Conservation (phyloP, 2,329 filamentous ascomycete genomes). For the Pseudopithomyces maydicus region DNA sequence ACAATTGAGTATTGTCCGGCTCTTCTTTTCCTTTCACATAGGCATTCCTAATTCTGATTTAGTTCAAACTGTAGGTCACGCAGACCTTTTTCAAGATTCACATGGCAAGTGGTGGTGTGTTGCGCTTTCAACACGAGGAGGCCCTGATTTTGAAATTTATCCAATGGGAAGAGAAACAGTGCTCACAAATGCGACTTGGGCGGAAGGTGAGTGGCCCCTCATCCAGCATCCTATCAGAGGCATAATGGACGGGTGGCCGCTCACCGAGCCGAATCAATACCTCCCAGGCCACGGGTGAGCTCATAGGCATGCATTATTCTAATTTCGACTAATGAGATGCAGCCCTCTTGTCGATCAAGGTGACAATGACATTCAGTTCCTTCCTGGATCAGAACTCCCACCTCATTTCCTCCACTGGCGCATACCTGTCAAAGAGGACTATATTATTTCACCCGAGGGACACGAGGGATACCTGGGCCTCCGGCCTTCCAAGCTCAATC, state of each 20-base stretch:
- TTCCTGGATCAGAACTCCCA: constrained; percentile 51
- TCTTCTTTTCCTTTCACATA: constrained; percentile 5
- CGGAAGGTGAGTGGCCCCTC: constrained; percentile 49
- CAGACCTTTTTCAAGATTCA: constrained; percentile 33
- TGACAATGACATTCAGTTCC: constrained; percentile 47
- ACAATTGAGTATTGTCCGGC: constrained; percentile 43
- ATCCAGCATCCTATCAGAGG: constrained; percentile 50
- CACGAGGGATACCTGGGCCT: constrained; percentile 55
- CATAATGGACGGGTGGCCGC: constrained; percentile 49
- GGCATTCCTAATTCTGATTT: not conserved
- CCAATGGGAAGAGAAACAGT: constrained; percentile 37
- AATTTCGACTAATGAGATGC: not conserved
- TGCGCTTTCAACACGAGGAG: constrained; percentile 30
- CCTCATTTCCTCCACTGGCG: constrained; percentile 62
- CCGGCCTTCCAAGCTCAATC: constrained; percentile 56
- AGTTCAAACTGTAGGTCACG: constrained; percentile 35
- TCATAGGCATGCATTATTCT: too few species aligned
- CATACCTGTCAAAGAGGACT: constrained; percentile 53
- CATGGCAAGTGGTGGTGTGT: constrained; percentile 33
- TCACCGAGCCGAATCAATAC: constrained; percentile 43
- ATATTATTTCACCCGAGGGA: constrained; percentile 53
- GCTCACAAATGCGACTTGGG: constrained; percentile 33
- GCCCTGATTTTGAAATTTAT: constrained; percentile 29
- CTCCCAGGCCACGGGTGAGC: constrained; percentile 45
- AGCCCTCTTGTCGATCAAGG: constrained; percentile 3